A percentile compares a stretch with the other conserved stretches of the same genome.
Evolutionary conservation across 768 basidiomycete genomes (phyloP).

Genomic region (Calvatia gigantea): DNA sequence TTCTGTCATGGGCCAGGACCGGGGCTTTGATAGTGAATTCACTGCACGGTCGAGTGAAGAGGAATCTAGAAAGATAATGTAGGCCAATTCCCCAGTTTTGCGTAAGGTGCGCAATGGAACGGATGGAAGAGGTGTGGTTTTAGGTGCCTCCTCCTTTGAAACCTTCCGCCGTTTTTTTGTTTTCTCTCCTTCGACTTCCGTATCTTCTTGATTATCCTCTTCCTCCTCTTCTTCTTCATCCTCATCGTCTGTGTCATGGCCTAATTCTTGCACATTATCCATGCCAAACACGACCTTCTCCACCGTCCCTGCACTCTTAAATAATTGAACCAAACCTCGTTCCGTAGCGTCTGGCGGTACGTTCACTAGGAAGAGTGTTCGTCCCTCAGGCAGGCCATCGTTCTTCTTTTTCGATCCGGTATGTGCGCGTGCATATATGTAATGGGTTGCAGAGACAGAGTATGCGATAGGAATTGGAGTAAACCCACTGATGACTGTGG

Average conservation of each 20-base stretch:
- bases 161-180: conserved; percentile 39
- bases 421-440: conserved; percentile 77
- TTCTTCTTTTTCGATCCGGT: conserved; percentile 38
- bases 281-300: conserved; percentile 64
- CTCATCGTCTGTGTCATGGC: conserved; percentile 39
- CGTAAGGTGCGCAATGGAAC: conserved; percentile 51
- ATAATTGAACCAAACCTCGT: conserved; percentile 73
- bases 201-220: conserved; percentile 27
- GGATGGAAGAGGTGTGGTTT: conserved; percentile 59
- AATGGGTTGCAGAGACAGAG: conserved; percentile 51
- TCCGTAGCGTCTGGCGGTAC: conserved; percentile 87
- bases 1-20: conserved; percentile 59
- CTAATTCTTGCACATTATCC: conserved; percentile 36
- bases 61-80: conserved; percentile 67
- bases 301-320: conserved; percentile 72
- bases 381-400: conserved; percentile 45
- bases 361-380: conserved; percentile 88
- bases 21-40: conserved; percentile 45
- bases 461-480: conserved; percentile 42
- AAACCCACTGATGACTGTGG: conserved; percentile 40
- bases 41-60: conserved; percentile 71
- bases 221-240: conserved; percentile 37
- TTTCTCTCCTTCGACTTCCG: conserved; percentile 27
- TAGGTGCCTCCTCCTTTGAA: conserved; percentile 39
- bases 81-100: conserved; percentile 64